phyloP scores from a whole-genome alignment of 179 eudicot genomes.

The Heliamphora ciliata region DNA sequence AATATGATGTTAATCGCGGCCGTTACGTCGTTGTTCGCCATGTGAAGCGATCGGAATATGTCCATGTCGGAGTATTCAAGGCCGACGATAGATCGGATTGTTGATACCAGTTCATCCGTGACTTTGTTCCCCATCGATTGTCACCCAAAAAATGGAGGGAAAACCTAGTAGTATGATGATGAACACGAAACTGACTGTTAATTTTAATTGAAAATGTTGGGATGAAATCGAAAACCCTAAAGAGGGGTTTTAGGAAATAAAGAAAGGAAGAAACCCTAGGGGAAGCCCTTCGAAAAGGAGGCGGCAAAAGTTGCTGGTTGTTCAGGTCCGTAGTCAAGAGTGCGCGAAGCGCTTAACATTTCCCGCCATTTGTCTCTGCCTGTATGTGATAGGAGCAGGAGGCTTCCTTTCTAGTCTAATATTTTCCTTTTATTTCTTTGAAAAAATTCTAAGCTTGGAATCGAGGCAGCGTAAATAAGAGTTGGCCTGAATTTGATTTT shows the following conservation, averaged over 20 bases:
- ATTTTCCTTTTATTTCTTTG: no score
- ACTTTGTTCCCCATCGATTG: constrained; percentile 53
- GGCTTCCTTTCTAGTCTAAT: no score
- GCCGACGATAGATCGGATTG: constrained; percentile 68
- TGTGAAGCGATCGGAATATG: constrained; percentile 81
- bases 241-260: neutral
- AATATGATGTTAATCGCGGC: constrained; percentile 88
- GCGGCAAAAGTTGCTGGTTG: neutral
- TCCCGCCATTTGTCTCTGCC: constrained; percentile 8
- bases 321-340: neutral
- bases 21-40: constrained; percentile 78
- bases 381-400: no score
- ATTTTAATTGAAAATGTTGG: neutral
- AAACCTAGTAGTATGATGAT: neutral
- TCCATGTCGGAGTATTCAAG: constrained; percentile 75
- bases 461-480: no score
- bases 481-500: no score
- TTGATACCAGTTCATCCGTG: constrained; percentile 47
- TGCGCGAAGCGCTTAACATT: neutral
- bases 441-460: no score
- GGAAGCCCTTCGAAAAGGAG: neutral
- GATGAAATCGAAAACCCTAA: neutral
- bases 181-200: neutral
- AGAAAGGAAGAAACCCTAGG: constrained; percentile 14
- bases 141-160: neutral